A percentile compares a stretch with the other conserved stretches of the same genome.
phyloP scores from a whole-genome alignment of 2,329 filamentous ascomycete species.

The Alternaria solani region DNA sequence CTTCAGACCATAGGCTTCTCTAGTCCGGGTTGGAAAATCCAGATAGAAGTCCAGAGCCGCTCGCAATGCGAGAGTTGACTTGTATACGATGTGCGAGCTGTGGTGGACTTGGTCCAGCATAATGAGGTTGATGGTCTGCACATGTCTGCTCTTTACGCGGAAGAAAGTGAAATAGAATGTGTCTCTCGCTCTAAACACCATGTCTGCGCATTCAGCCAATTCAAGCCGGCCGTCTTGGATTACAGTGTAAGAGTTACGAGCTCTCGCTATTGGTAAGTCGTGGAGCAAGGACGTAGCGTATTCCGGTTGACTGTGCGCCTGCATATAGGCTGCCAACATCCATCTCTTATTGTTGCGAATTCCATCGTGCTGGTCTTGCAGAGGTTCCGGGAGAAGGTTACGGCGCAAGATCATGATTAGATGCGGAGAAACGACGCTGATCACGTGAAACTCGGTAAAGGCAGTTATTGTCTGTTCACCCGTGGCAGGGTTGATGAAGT shows the following conservation, averaged over 20 bases:
- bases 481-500: neutral
- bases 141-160: neutral
- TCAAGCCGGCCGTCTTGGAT: neutral
- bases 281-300: conserved; percentile 16
- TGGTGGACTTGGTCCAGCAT: neutral
- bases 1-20: neutral
- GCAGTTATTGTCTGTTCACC: neutral
- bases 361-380: neutral
- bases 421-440: neutral
- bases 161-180: neutral
- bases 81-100: neutral
- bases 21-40: neutral
- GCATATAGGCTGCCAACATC: neutral
- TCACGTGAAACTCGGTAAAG: neutral
- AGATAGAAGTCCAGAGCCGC: neutral
- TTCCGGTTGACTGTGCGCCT: neutral
- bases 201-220: neutral
- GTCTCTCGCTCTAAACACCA: neutral
- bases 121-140: neutral
- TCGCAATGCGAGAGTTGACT: neutral
- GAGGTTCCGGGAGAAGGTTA: neutral
- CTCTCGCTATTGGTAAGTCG: conserved; percentile 19
- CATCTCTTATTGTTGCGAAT: neutral
- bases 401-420: neutral
- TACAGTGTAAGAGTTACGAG: conserved; percentile 16